A percentile compares a stretch with the other conserved stretches of the same genome.
phyloP scores from a whole-genome alignment of 805 yeast species.

The Ogataea parapolymorpha region DNA sequence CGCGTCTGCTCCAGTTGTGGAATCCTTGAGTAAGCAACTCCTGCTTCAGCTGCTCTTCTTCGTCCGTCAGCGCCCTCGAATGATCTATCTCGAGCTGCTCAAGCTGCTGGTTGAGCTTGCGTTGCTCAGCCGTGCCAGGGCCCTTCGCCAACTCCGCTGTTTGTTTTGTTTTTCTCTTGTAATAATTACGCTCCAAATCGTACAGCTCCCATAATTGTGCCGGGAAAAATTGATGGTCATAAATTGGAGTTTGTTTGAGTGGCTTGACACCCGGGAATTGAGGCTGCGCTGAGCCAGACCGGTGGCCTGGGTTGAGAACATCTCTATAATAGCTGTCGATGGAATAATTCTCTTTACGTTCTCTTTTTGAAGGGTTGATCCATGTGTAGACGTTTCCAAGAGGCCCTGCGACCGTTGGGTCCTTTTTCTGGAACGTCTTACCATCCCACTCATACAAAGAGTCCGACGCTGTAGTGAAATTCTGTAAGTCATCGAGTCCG shows the following conservation, averaged over 20 bases:
- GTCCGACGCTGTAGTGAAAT: conserved; percentile 51
- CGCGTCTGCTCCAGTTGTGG: conserved; percentile 81
- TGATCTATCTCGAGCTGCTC: conserved; percentile 72
- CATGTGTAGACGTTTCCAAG: conserved; percentile 50
- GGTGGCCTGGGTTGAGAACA: conserved; percentile 63
- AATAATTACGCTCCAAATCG: conserved; percentile 77
- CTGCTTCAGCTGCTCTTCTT: conserved; percentile 64
- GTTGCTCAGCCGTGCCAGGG: conserved; percentile 27
- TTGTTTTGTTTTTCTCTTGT: conserved; percentile 63
- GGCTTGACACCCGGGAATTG: conserved; percentile 66
- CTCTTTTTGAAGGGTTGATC: conserved; percentile 86
- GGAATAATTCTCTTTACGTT: conserved; percentile 78
- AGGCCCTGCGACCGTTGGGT: conserved; percentile 32
- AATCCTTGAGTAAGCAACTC: conserved; percentile 65
- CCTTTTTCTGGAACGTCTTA: conserved; percentile 69
- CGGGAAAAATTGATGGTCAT: conserved; percentile 90
- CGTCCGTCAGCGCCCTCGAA: conserved; percentile 79
- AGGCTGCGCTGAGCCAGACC: conserved; percentile 36
- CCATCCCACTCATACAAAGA: conserved; percentile 90
- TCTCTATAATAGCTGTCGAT: conserved; percentile 69
- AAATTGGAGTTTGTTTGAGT: conserved; percentile 77
- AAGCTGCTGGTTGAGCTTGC: conserved; percentile 33
- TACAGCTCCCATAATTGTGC: conserved; percentile 69
- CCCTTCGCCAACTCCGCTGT: conserved; percentile 63
- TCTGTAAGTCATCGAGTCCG: conserved; percentile 75